phyloP scores from a whole-genome alignment of 768 basidiomycete genomes.

The Coprinellus micaceus region DNA sequence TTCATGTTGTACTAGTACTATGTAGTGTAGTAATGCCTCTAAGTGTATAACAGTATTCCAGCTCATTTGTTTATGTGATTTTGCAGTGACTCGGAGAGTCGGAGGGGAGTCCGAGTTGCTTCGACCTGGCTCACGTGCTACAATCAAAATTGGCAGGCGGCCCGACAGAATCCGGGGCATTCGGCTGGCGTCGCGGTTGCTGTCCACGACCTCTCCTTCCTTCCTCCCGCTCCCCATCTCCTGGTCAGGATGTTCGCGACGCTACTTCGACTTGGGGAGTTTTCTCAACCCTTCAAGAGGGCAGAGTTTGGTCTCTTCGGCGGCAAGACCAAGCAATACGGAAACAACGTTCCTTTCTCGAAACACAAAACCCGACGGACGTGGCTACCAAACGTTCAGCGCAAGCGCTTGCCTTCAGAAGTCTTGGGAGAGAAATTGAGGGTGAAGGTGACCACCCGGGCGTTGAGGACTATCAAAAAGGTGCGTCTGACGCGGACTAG shows the following conservation, averaged over 20 bases:
- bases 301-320: slow-evolving; percentile 80
- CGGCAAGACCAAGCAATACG: slow-evolving; percentile 73
- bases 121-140: not conserved
- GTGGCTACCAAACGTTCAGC: slow-evolving; percentile 87
- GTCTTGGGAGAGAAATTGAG: slow-evolving; percentile 53
- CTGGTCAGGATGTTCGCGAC: slow-evolving; percentile 7
- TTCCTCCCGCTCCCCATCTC: not conserved
- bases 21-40: too few relatives aligned
- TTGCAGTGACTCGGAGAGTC: too few relatives aligned
- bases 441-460: slow-evolving; percentile 72
- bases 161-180: not conserved
- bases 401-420: slow-evolving; percentile 69
- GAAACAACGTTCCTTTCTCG: slow-evolving; percentile 89
- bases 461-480: slow-evolving; percentile 81
- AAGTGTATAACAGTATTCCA: too few relatives aligned
- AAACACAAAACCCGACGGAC: slow-evolving; percentile 82
- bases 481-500: slow-evolving; percentile 31
- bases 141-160: not conserved
- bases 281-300: slow-evolving; percentile 76
- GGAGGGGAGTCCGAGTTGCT: too few relatives aligned
- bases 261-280: slow-evolving; percentile 2
- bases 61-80: too few relatives aligned
- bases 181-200: not conserved
- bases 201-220: not conserved
- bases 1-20: too few relatives aligned